Evolutionary conservation across 768 basidiomycete genomes (phyloP).

Genomic region (Pholiota conissans): DNA sequence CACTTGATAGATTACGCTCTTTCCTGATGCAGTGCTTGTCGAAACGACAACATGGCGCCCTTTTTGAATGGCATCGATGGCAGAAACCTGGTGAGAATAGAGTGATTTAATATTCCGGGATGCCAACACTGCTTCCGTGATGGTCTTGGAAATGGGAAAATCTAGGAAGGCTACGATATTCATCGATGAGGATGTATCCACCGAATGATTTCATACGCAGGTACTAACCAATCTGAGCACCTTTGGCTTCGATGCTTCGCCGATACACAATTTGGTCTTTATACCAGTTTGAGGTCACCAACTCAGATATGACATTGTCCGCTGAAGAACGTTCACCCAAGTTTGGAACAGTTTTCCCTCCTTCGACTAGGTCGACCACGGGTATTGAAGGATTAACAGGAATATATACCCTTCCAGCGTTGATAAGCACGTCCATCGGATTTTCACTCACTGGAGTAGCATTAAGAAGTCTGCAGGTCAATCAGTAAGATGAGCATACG

Average conservation of each 20-base stretch:
- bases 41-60: conserved; percentile 82
- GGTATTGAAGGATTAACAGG: conserved; percentile 57
- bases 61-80: conserved; percentile 60
- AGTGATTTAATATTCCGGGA: conserved; percentile 63
- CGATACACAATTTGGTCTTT: conserved; percentile 64
- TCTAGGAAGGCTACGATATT: conserved; percentile 43
- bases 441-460: conserved; percentile 57
- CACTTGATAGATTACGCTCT: conserved; percentile 87
- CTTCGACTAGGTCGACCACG: conserved; percentile 9
- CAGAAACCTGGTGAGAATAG: conserved; percentile 71
- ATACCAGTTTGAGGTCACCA: conserved; percentile 65
- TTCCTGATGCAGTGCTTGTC: conserved; percentile 88
- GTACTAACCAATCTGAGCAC: conserved; percentile 48
- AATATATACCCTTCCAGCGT: conserved; percentile 68
- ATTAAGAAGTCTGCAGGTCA: conserved; percentile 52
- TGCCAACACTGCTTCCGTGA: conserved; percentile 53
- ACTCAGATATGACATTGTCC: conserved; percentile 53
- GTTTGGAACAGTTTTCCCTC: conserved; percentile 28
- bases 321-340: conserved; percentile 58
- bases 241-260: conserved; percentile 52
- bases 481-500: not conserved
- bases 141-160: conserved; percentile 55
- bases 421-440: conserved; percentile 60
- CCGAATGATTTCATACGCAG: not conserved
- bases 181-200: not conserved